Evolutionary conservation across 352 stramenopile genomes (phyloP).

Genomic region (Globisporangium takayamanum): DNA sequence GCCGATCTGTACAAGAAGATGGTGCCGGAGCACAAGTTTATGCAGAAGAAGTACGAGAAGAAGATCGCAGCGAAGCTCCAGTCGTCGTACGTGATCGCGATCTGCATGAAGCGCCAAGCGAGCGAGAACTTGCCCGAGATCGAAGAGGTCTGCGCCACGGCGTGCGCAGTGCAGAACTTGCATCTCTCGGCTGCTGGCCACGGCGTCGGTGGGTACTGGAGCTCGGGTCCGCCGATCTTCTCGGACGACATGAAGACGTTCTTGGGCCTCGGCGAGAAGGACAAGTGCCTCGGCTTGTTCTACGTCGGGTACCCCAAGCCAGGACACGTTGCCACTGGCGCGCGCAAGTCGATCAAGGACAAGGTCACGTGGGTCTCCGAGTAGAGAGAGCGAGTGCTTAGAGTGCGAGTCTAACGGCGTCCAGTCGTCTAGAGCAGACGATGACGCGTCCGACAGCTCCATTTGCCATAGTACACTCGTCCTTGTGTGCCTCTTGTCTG

Average conservation of each 20-base stretch:
- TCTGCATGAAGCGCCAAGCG: conserved; percentile 84
- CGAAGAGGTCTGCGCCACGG: conserved; percentile 72
- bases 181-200: conserved; percentile 65
- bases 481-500: neutral
- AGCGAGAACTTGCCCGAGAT: conserved; percentile 76
- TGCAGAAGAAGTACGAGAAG: conserved; percentile 77
- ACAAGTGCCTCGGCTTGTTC: conserved; percentile 81
- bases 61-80: conserved; percentile 61
- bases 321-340: conserved; percentile 37
- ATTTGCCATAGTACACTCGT: neutral
- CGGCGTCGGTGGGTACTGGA: conserved; percentile 81
- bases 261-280: conserved; percentile 50
- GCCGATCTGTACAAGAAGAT: conserved; percentile 65
- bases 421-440: neutral
- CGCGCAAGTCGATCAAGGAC: conserved; percentile 62
- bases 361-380: conserved; percentile 62
- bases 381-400: conserved; percentile 5
- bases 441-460: neutral
- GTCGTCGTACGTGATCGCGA: conserved; percentile 75
- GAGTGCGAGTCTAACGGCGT: neutral
- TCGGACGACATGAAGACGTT: conserved; percentile 82
- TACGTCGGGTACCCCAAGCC: conserved; percentile 73
- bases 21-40: conserved; percentile 57
- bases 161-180: conserved; percentile 83
- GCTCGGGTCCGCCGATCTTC: conserved; percentile 55